Evolutionary conservation across 2,329 filamentous ascomycete species (phyloP).

Genomic region (Periconia macrospinosa): DNA sequence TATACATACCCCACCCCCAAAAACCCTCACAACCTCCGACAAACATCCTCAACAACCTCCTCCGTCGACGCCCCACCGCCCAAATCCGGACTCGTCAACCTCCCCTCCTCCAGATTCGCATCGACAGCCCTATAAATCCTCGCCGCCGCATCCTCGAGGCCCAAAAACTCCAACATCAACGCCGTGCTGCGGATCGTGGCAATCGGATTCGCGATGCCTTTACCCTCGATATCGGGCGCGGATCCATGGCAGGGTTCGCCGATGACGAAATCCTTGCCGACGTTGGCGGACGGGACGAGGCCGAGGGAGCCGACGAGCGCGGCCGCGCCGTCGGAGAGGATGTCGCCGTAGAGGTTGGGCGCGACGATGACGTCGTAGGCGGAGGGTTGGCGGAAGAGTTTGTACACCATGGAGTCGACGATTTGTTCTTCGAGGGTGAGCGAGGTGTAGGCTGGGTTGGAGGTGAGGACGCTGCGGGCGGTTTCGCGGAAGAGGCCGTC

Average conservation of each 20-base stretch:
- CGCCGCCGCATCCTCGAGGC: slow-evolving; percentile 82
- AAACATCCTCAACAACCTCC: slow-evolving; percentile 84
- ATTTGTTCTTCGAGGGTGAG: slow-evolving; percentile 88
- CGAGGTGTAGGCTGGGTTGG: slow-evolving; percentile 61
- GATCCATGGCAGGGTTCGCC: slow-evolving; percentile 97
- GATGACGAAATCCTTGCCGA: slow-evolving; percentile 91
- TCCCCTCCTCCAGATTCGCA: slow-evolving; percentile 81
- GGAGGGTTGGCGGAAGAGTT: slow-evolving; percentile 93
- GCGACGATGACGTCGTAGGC: slow-evolving; percentile 98
- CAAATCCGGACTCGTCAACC: slow-evolving; percentile 82
- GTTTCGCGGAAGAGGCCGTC: slow-evolving; percentile 92
- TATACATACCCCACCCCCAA: no score
- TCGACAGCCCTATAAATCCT: slow-evolving; percentile 92
- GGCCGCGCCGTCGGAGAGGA: slow-evolving; percentile 91
- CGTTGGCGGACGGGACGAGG: slow-evolving; percentile 92
- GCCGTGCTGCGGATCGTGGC: slow-evolving; percentile 89
- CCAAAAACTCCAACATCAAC: slow-evolving; percentile 94
- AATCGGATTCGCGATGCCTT: slow-evolving; percentile 93
- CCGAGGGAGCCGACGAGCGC: slow-evolving; percentile 90
- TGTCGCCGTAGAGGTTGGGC: slow-evolving; percentile 96
- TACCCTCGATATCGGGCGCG: slow-evolving; percentile 92
- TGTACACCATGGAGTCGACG: slow-evolving; percentile 99
- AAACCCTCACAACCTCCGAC: slow-evolving; percentile 83
- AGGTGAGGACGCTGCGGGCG: slow-evolving; percentile 71
- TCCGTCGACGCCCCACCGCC: slow-evolving; percentile 84